Evolutionary conservation across 441 rosid species (phyloP).

Genomic region (Brassica hybrid): DNA sequence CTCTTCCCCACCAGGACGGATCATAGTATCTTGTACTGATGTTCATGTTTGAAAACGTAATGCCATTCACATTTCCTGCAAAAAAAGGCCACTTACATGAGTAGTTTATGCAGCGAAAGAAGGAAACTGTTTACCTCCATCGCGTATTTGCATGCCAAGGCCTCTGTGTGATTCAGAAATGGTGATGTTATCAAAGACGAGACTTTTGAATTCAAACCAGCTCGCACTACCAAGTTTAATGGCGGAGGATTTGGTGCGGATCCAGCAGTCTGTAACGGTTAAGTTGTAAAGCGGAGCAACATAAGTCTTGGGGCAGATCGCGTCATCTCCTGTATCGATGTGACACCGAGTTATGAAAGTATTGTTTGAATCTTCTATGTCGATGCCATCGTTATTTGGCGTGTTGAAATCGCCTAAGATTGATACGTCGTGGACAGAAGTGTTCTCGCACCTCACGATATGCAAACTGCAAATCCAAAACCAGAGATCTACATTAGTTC

Average conservation of each 20-base stretch:
- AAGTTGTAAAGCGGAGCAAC: constrained; percentile 68
- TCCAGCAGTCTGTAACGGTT: constrained; percentile 84
- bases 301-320: constrained; percentile 88
- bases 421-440: constrained; percentile 65
- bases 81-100: not conserved
- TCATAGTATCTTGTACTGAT: constrained; percentile 84
- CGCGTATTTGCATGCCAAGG: constrained; percentile 82
- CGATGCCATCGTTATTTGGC: constrained; percentile 91
- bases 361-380: constrained; percentile 81
- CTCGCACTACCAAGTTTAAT: constrained; percentile 90
- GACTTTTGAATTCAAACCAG: constrained; percentile 68
- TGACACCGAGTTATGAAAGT: constrained; percentile 70
- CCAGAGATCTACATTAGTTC: no score
- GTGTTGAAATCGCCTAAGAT: constrained; percentile 82
- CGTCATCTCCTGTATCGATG: constrained; percentile 93
- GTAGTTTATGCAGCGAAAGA: constrained; percentile 21
- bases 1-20: constrained; percentile 96
- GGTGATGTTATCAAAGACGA: constrained; percentile 79
- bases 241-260: constrained; percentile 86
- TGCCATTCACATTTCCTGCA: constrained; percentile 81
- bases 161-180: constrained; percentile 88
- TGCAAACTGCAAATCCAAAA: constrained; percentile 70
- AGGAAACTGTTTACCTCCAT: constrained; percentile 64
- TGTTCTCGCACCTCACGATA: constrained; percentile 68
- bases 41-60: constrained; percentile 84